Evolutionary conservation across 441 rosid species (phyloP).

Genomic region (Eruca vesicaria): DNA sequence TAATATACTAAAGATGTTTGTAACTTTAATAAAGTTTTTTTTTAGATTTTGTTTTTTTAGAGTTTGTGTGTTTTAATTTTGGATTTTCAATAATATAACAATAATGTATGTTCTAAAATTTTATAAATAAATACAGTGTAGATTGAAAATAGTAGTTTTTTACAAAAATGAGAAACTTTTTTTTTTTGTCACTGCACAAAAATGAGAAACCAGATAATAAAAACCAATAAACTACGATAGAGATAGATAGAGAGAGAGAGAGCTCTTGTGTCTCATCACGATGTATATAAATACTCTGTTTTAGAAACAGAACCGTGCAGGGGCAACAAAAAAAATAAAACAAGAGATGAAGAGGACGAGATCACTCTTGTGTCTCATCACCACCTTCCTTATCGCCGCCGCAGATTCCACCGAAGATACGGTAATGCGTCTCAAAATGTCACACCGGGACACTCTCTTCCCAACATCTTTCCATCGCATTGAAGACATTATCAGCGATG

Average conservation of each 20-base stretch:
- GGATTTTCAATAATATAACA: neutral
- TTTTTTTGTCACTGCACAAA: no score
- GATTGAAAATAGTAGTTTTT: no score
- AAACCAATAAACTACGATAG: no score
- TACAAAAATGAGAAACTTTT: neutral
- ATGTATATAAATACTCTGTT: slow-evolving; percentile 33
- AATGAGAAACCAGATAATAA: neutral
- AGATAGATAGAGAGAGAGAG: no score
- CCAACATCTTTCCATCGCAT: slow-evolving; percentile 15
- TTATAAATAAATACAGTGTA: neutral
- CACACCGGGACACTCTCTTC: slow-evolving; percentile 18
- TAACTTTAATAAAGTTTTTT: no score
- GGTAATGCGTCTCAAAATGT: slow-evolving; percentile 6
- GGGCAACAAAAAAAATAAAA: neutral
- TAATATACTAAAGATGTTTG: neutral
- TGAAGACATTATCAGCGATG: slow-evolving; percentile 12
- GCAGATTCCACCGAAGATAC: slow-evolving; percentile 5
- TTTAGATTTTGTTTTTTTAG: no score
- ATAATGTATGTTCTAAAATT: neutral
- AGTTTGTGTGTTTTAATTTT: neutral
- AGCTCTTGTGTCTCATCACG: neutral
- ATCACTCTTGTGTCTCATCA: slow-evolving; percentile 9
- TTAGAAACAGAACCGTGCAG: slow-evolving; percentile 15
- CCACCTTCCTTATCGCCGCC: slow-evolving; percentile 11
- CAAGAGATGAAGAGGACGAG: slow-evolving; percentile 21